These are phyloP conservation scores for Russula compacta DNA, from an alignment of 768 basidiomycete genomes.

Conservation along the genomic window DNA sequence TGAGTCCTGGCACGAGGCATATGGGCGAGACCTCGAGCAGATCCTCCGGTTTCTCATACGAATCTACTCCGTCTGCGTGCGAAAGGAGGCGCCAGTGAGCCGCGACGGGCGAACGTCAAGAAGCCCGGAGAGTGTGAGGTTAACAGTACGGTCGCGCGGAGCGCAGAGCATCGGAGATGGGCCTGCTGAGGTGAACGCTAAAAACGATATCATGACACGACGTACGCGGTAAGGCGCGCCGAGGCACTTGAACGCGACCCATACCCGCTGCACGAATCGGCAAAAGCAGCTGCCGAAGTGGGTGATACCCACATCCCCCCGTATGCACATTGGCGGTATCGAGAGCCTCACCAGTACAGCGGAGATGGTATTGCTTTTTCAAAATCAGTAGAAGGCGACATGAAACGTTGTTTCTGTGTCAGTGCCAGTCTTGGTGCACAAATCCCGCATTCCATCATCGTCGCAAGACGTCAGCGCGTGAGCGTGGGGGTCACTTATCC, in stretches of 20 bases:
- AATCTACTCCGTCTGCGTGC: constrained; percentile 62
- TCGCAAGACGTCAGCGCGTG: too few relatives aligned
- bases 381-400: background rate
- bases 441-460: too few relatives aligned
- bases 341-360: constrained; percentile 43
- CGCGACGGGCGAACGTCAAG: too few relatives aligned
- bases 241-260: constrained; percentile 66
- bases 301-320: background rate
- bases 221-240: constrained; percentile 61
- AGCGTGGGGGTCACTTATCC: too few relatives aligned
- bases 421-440: too few relatives aligned
- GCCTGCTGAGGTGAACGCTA: background rate
- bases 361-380: background rate
- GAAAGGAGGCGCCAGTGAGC: too few relatives aligned
- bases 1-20: constrained; percentile 67
- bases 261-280: constrained; percentile 62
- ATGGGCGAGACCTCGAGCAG: constrained; percentile 77
- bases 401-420: background rate
- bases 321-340: constrained; percentile 45
- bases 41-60: constrained; percentile 73
- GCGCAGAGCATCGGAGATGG: background rate
- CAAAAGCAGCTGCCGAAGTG: too few relatives aligned
- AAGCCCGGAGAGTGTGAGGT: background rate
- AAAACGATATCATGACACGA: background rate
- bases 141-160: background rate